phyloP scores from a whole-genome alignment of 352 stramenopile species.

The Pythium brachiatum region DNA sequence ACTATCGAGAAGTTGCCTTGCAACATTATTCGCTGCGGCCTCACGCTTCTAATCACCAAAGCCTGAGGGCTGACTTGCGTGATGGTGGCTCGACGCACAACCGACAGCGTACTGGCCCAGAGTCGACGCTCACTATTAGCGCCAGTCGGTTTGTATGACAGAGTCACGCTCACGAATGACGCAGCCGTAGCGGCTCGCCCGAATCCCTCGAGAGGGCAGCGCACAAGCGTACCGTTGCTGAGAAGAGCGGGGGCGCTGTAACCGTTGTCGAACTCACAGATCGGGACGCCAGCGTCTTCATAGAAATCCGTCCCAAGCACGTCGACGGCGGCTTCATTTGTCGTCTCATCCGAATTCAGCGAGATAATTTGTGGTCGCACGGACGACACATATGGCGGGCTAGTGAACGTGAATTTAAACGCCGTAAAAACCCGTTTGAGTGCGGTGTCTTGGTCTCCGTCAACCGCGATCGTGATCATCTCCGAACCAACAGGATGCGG shows the following conservation, averaged over 20 bases:
- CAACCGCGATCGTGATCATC: not conserved
- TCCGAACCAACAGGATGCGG: not conserved
- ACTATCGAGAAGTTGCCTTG: constrained; percentile 12
- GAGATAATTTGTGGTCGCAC: not conserved
- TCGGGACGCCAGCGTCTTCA: not conserved
- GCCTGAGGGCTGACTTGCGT: not conserved
- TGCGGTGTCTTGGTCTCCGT: not conserved
- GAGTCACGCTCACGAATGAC: constrained; percentile 3
- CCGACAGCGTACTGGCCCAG: not conserved
- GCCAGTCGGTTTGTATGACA: not conserved
- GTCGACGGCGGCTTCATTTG: not conserved
- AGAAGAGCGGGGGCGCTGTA: not conserved
- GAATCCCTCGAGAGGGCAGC: constrained; percentile 6
- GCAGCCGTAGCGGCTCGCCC: not conserved
- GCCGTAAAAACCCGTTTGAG: not conserved
- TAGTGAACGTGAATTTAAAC: constrained; percentile 14
- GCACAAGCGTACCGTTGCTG: constrained; percentile 8
- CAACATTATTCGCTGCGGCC: constrained; percentile 6
- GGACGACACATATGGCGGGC: not conserved
- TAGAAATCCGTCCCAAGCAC: constrained; percentile 8
- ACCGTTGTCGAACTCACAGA: constrained; percentile 11
- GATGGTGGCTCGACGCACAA: constrained; percentile 3
- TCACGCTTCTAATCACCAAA: not conserved
- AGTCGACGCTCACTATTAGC: not conserved
- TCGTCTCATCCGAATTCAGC: not conserved